Evolutionary conservation across 805 yeast species (phyloP).

Genomic region (Phaffomyces thermotolerans): DNA sequence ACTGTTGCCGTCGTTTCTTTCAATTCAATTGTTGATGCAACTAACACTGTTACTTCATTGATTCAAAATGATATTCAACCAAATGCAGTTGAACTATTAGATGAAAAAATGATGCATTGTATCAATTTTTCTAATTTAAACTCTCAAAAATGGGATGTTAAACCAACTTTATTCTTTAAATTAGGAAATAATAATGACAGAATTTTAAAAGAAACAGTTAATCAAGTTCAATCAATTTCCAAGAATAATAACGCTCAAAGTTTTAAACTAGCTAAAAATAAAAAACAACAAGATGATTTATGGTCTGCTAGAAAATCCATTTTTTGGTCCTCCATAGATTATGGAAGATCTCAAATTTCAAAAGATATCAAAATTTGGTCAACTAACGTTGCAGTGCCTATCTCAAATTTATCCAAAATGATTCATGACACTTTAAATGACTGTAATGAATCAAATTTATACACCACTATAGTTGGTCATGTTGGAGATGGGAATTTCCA

Average conservation of each 20-base stretch:
- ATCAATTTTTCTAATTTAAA: constrained; percentile 44
- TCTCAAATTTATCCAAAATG: constrained; percentile 55
- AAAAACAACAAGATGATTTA: constrained; percentile 52
- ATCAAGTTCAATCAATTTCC: constrained; percentile 43
- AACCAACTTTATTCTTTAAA: constrained; percentile 57
- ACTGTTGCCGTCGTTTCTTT: constrained; percentile 65
- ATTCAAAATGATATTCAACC: constrained; percentile 54
- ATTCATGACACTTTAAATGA: constrained; percentile 57
- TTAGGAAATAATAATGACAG: constrained; percentile 40
- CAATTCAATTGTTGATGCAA: constrained; percentile 61
- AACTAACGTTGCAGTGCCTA: constrained; percentile 78
- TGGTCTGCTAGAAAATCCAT: constrained; percentile 72
- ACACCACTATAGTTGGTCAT: constrained; percentile 66
- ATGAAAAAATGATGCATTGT: constrained; percentile 60
- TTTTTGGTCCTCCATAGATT: constrained; percentile 55
- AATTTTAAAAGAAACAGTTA: constrained; percentile 34
- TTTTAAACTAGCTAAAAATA: constrained; percentile 50
- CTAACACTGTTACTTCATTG: constrained; percentile 53
- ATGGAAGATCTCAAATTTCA: constrained; percentile 42
- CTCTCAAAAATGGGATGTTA: constrained; percentile 35
- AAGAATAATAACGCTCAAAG: constrained; percentile 40
- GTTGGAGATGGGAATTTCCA: constrained; percentile 84
- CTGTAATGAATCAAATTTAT: constrained; percentile 43
- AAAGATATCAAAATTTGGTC: constrained; percentile 54
- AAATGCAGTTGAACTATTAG: constrained; percentile 68